Evolutionary conservation across 2,329 filamentous ascomycete species (phyloP).

Genomic region (Clonostachys rosea): DNA sequence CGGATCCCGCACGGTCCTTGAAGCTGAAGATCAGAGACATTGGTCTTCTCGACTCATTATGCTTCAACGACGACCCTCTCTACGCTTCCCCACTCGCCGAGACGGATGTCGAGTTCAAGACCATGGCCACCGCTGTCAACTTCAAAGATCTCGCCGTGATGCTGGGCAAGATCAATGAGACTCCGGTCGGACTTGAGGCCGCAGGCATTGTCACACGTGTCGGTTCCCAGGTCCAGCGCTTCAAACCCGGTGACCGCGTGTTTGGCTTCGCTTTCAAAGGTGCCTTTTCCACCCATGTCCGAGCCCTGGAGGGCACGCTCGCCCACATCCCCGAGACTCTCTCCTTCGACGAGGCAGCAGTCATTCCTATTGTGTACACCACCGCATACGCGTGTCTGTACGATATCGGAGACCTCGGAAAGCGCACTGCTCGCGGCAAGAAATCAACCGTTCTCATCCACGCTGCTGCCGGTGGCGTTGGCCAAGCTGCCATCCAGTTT

Average conservation of each 20-base stretch:
- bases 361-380: conserved; percentile 2
- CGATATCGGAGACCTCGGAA: conserved; percentile 7
- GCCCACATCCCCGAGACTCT: not conserved
- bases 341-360: conserved; percentile 16
- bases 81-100: conserved; percentile 8
- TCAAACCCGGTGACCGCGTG: conserved; percentile 12
- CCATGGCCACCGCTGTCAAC: conserved; percentile 7
- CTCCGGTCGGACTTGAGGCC: conserved; percentile 26
- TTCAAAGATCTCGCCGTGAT: conserved; percentile 26
- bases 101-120: conserved; percentile 6
- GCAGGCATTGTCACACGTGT: conserved; percentile 10
- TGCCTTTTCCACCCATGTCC: conserved; percentile 14
- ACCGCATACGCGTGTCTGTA: conserved; percentile 4
- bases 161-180: conserved; percentile 23
- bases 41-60: conserved; percentile 30
- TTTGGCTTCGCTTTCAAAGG: conserved; percentile 10
- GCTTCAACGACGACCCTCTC: conserved; percentile 22
- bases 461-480: conserved; percentile 16
- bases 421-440: conserved; percentile 20
- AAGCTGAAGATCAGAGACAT: conserved; percentile 30
- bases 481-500: conserved; percentile 16
- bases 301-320: not conserved
- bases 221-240: conserved; percentile 8
- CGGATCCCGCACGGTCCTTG: conserved; percentile 4
- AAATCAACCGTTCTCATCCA: conserved; percentile 17